Evolutionary conservation across 139 green algal species (phyloP), one percentile per base, ranked within the genome.

Genomic region (Asterochloris erici): DNA sequence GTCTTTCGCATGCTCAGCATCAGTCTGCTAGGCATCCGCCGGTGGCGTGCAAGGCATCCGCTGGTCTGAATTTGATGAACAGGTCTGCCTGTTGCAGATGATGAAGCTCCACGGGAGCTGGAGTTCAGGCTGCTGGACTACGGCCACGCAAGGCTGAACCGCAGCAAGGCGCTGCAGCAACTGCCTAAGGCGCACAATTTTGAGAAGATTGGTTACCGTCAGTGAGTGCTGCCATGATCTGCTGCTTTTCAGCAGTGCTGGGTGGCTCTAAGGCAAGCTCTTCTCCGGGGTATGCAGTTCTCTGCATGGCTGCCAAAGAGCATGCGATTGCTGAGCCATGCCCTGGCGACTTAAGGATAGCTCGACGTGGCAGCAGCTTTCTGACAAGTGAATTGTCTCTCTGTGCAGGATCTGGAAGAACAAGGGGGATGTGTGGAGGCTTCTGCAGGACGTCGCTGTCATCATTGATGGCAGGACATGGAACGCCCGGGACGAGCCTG

Each of bases 361-460:
- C 38, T 54, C 38, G 4, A 2, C 6, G 38, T 54, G 38, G 38
- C 38, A 6, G 38, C 38, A 54, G 38, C 38, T 54, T 54, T 54
- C 38, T 54, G 70, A 54, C 23, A 60, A 15, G 19, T 76, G 29
- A 26, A 60, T 11, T 0, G 19, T 38, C 21, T 19, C n/a, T 14
- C 21, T 66, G 60, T 64, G n/a, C 38, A 79, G 69, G 73, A 75
- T 62, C 38, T 81, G 77, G 60, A 27, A 69, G 27, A n/a, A 27
- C 63, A 84, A 80, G 63, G 73, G 81, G 9, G 81, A 84, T 74
- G 81, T 84, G 16, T 84, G 81, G 81, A 73, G 81, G 26, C 73
- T 84, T 61, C 62, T 78, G 54, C 73, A 80, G 47, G 81, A 84
- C 63, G 14, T 84, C 11, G 62, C 62, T 47, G 81, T 74, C 73